Base-by-base conservation (phyloP, 2,329 filamentous ascomycete species). In the Botryotinia calthae region DNA sequence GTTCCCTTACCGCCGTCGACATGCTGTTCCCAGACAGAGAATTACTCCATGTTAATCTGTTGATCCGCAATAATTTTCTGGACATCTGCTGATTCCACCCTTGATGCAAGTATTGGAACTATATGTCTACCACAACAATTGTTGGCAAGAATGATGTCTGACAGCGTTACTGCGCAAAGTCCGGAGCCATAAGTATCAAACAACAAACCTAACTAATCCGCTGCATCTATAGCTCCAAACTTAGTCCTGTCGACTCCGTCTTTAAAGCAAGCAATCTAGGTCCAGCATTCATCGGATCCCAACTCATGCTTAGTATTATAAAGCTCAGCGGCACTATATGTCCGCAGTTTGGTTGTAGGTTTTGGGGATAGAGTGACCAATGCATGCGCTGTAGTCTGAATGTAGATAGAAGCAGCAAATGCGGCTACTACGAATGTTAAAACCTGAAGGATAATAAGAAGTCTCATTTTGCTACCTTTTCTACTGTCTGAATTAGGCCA, bases 341-440 rank as follows among this genome's bases (percentile, higher is more conserved):
- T 5, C n/a, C 6, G 25, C 16, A 4, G 6, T 28, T 8, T 28
- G 25, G 8, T 4, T 16, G 10, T 9, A 9, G 25, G 16, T 31
- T 20, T 25, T 22, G 1, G 2, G 20, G 20, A 16, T n/a, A 28
- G 22, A 31, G 25, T 1, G 14, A 42, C 0, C 0, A 42, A 7
- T n/a, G 4, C 18, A 56, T 22, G 2, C 22, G 28, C 48, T 20
- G 16, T 40, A 14, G 2, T 22, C 20, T 31, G 18, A 5, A 31
- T 5, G 16, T 25, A 18, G 5, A 31, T 22, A 16, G 18, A 9
- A 16, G 34, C 18, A 16, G 18, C 34, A 4, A 22, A 14, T 16
- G 16, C 25, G 0, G 18, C 2, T n/a, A 54, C 18, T 1, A 28
- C 9, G 4, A 22, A n/a, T 42, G 34, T 18, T 4, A 22, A 9